Evolutionary conservation across 768 basidiomycete species (phyloP).

Genomic region (Imleria badia): DNA sequence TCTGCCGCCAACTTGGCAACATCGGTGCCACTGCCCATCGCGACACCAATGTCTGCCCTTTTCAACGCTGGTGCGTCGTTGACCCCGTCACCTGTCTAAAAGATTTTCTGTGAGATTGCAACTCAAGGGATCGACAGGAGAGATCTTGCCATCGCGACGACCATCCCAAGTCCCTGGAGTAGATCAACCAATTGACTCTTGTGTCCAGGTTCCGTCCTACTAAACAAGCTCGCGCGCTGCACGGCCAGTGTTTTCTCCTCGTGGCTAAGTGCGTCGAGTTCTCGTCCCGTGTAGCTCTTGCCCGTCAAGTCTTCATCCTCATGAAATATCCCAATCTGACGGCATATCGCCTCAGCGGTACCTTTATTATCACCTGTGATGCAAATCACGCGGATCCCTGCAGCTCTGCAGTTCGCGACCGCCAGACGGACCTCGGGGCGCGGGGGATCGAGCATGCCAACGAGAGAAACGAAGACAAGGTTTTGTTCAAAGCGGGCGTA

Average conservation of each 20-base stretch:
- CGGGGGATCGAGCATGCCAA: slow-evolving; percentile 97
- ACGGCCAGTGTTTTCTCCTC: slow-evolving; percentile 87
- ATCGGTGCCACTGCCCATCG: slow-evolving; percentile 99
- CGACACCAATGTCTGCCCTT: slow-evolving; percentile 96
- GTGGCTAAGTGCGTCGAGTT: slow-evolving; percentile 78
- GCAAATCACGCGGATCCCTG: slow-evolving; percentile 94
- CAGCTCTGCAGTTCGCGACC: slow-evolving; percentile 85
- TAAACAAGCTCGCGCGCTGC: slow-evolving; percentile 85
- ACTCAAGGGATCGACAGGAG: slow-evolving; percentile 6
- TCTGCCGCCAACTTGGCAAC: slow-evolving; percentile 98
- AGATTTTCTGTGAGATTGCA: slow-evolving; percentile 5
- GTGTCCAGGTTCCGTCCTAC: slow-evolving; percentile 91
- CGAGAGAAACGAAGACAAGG: slow-evolving; percentile 91
- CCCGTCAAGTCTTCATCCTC: slow-evolving; percentile 86
- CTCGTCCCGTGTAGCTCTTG: slow-evolving; percentile 93
- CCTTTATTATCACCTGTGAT: slow-evolving; percentile 99
- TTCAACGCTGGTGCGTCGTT: slow-evolving; percentile 98
- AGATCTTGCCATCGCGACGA: slow-evolving; percentile 85
- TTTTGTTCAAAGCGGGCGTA: slow-evolving; percentile 90
- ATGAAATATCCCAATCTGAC: slow-evolving; percentile 92
- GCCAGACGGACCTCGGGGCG: slow-evolving; percentile 89
- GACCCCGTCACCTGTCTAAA: slow-evolving; percentile 92
- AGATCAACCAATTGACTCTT: slow-evolving; percentile 95
- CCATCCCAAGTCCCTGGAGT: slow-evolving; percentile 85
- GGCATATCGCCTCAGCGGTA: slow-evolving; percentile 96